Conservation (phyloP, 768 basidiomycete species). For the Termitomyces sp. region DNA sequence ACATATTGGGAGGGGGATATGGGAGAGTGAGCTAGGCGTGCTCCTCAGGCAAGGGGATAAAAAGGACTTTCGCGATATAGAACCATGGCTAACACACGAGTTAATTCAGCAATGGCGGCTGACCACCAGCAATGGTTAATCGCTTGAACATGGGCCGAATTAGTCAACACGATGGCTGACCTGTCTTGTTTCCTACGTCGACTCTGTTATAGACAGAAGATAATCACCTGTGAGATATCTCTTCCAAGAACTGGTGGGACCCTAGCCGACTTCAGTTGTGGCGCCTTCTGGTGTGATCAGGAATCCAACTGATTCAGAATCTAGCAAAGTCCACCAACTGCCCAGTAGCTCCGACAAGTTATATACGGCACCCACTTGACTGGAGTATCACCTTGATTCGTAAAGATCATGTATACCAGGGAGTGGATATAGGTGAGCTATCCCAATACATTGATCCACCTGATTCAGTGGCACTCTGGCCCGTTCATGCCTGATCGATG, state of each 20-base stretch:
- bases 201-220: background rate
- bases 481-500: no score
- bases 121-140: background rate
- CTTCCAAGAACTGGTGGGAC: background rate
- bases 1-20: background rate
- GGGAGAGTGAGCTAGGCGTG: no score
- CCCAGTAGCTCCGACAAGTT: background rate
- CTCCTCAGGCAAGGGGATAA: background rate
- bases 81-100: background rate
- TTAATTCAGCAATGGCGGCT: background rate
- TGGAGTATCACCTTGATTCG: background rate
- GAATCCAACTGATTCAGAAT: background rate
- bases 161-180: background rate
- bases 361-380: background rate
- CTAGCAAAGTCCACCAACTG: no score
- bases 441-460: background rate
- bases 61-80: background rate
- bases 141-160: no score
- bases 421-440: background rate
- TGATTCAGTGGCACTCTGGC: background rate
- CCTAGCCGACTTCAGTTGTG: background rate
- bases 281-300: background rate
- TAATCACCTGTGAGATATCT: background rate
- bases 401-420: no score
- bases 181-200: background rate